Conservation (phyloP, 768 basidiomycete genomes). For the Lepiota venenata region DNA sequence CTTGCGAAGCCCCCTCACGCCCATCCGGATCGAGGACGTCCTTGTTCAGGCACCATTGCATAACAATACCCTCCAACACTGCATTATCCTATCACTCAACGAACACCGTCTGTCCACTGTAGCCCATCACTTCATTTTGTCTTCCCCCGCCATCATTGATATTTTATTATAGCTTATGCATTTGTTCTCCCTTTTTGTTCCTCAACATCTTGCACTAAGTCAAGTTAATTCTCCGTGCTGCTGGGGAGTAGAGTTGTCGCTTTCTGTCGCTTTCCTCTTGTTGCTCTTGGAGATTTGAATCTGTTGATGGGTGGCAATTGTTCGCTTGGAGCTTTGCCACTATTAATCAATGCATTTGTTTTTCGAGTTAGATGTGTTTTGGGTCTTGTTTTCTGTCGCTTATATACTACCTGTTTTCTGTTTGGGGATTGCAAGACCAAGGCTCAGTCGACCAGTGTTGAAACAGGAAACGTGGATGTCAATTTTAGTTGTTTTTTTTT, state of each 20-base stretch:
- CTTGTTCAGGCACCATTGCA: constrained; percentile 5
- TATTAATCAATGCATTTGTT: constrained; percentile 1
- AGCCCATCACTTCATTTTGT: constrained; percentile 9
- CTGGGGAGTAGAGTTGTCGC: constrained; percentile 1
- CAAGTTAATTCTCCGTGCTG: constrained; percentile 3
- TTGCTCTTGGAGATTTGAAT: constrained; percentile 6
- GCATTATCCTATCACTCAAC: constrained; percentile 11
- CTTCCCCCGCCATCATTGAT: constrained; percentile 8
- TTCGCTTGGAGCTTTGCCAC: neutral
- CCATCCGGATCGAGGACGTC: constrained; percentile 6
- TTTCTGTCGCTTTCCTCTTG: constrained; percentile 6
- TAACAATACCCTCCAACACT: constrained; percentile 2
- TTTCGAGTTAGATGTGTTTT: constrained; percentile 9
- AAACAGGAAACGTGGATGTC: neutral
- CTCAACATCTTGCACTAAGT: neutral
- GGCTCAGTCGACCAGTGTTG: neutral
- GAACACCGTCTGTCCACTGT: constrained; percentile 12
- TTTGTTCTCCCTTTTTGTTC: constrained; percentile 5
- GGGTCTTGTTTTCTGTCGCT: neutral
- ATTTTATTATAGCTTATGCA: constrained; percentile 11
- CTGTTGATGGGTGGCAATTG: neutral
- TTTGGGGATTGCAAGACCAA: neutral
- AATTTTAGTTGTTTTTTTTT: neutral
- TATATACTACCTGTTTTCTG: constrained; percentile 4
- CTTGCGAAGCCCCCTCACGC: constrained; percentile 11